Evolutionary conservation across 345 rosid genomes (phyloP).

Genomic region (Populus simonii): DNA sequence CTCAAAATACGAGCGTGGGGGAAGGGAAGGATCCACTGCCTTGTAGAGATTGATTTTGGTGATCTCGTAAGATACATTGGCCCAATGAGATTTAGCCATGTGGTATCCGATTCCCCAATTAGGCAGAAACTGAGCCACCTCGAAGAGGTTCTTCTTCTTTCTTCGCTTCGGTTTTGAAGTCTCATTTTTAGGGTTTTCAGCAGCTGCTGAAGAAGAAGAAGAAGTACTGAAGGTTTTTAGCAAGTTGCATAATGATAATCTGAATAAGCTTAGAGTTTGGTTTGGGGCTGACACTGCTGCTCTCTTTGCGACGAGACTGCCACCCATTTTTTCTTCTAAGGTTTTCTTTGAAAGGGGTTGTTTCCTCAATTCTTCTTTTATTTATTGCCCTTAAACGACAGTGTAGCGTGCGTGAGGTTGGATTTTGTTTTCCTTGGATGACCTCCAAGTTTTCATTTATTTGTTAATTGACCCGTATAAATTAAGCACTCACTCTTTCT

Average conservation of each 20-base stretch:
- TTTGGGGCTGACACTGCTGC: slow-evolving; percentile 2
- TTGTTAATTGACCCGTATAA: not conserved
- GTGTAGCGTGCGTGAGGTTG: not conserved
- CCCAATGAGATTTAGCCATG: slow-evolving; percentile 95
- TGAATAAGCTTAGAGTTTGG: slow-evolving; percentile 1
- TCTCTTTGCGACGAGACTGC: not conserved
- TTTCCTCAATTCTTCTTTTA: not conserved
- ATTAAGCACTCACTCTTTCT: too few relatives aligned
- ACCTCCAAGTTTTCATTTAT: not conserved
- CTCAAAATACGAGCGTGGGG: not conserved
- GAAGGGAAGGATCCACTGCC: slow-evolving; percentile 32
- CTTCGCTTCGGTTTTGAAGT: slow-evolving; percentile 43
- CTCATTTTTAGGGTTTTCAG: slow-evolving; percentile 2
- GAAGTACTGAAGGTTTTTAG: slow-evolving; percentile 46
- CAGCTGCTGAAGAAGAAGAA: slow-evolving; percentile 28
- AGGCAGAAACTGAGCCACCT: slow-evolving; percentile 88
- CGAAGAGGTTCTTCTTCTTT: slow-evolving; percentile 94
- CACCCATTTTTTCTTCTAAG: not conserved
- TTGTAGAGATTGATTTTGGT: slow-evolving; percentile 93
- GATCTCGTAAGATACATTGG: slow-evolving; percentile 77
- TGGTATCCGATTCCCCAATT: slow-evolving; percentile 93
- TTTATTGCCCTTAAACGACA: not conserved
- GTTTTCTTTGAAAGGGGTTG: not conserved
- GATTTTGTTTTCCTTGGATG: not conserved
- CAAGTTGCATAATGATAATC: slow-evolving; percentile 35